Percentiles rank a stretch among this genome's conserved stretches.
Conservation (phyloP, 2,329 filamentous ascomycete species). For the Claviceps africana region DNA sequence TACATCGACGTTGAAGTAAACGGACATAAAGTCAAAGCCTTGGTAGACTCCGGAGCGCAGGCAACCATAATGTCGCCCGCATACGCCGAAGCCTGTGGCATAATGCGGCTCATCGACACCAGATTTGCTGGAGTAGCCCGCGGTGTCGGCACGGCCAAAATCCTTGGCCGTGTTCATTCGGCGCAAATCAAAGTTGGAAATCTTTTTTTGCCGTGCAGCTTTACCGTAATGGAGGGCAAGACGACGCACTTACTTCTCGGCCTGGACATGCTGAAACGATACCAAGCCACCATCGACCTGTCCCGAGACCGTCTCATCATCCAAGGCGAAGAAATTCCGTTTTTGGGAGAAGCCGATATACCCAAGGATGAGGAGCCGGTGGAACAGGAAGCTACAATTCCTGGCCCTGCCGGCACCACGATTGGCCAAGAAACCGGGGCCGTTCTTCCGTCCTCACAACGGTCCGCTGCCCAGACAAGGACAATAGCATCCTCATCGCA, state of each 20-base stretch:
- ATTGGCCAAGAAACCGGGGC: constrained; percentile 76
- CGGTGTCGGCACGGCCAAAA: constrained; percentile 86
- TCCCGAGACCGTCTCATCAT: constrained; percentile 75
- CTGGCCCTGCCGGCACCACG: constrained; percentile 75
- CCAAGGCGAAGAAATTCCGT: constrained; percentile 74
- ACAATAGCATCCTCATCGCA: constrained; percentile 2
- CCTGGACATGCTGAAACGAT: constrained; percentile 90
- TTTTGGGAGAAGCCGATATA: constrained; percentile 85
- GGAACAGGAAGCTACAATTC: constrained; percentile 67
- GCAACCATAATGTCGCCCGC: constrained; percentile 96
- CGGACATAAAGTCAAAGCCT: constrained; percentile 78
- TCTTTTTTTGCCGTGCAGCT: constrained; percentile 80
- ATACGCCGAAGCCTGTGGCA: constrained; percentile 82
- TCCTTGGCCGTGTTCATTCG: constrained; percentile 87
- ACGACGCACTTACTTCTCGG: constrained; percentile 86
- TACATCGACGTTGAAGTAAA: constrained; percentile 96
- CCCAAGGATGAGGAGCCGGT: constrained; percentile 69
- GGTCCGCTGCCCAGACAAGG: constrained; percentile 9
- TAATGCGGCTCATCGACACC: constrained; percentile 89
- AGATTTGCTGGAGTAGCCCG: constrained; percentile 84
- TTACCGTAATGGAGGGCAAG: constrained; percentile 99
- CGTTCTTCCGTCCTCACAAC: constrained; percentile 29
- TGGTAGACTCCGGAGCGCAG: constrained; percentile 94
- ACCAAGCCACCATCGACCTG: constrained; percentile 86
- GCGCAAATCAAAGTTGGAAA: constrained; percentile 88